phyloP scores from a whole-genome alignment of 352 stramenopile species.

The Saprolegnia parasitica region DNA sequence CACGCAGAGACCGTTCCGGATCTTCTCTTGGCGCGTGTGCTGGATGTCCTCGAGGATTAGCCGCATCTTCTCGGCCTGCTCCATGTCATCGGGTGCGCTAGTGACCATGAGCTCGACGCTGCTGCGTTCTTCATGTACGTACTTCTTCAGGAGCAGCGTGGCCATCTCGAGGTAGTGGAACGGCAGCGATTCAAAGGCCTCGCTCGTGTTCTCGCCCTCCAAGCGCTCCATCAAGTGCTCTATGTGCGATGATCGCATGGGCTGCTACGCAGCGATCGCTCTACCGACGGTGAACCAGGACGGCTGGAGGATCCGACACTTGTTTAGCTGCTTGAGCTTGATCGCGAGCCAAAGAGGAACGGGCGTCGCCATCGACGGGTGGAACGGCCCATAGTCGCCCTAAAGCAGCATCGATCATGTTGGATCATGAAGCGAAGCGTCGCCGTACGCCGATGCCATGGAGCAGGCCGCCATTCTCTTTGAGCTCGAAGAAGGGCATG shows the following conservation, averaged over 20 bases:
- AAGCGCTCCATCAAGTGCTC: constrained; percentile 53
- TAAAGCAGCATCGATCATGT: constrained; percentile 30
- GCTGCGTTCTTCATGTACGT: constrained; percentile 21
- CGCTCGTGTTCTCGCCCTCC: constrained; percentile 65
- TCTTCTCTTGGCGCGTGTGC: constrained; percentile 86
- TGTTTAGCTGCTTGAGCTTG: constrained; percentile 85
- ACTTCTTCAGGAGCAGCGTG: constrained; percentile 81
- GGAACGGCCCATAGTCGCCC: constrained; percentile 86
- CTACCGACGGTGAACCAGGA: constrained; percentile 76
- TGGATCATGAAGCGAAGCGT: constrained; percentile 3
- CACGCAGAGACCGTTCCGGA: constrained; percentile 79
- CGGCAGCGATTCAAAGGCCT: constrained; percentile 73
- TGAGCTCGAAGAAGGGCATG: constrained; percentile 79
- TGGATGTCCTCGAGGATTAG: constrained; percentile 83
- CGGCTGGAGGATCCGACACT: constrained; percentile 77
- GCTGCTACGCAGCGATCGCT: neutral
- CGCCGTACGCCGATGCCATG: constrained; percentile 67
- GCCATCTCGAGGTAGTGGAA: constrained; percentile 87
- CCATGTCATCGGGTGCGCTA: constrained; percentile 76
- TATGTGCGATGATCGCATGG: constrained; percentile 25
- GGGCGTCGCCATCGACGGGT: constrained; percentile 73
- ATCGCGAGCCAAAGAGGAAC: constrained; percentile 87
- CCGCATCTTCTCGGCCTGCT: constrained; percentile 75
- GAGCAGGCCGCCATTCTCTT: constrained; percentile 68
- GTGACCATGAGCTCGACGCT: neutral